Conservation (phyloP, 345 rosid species). For the Erucastrum elatum region DNA sequence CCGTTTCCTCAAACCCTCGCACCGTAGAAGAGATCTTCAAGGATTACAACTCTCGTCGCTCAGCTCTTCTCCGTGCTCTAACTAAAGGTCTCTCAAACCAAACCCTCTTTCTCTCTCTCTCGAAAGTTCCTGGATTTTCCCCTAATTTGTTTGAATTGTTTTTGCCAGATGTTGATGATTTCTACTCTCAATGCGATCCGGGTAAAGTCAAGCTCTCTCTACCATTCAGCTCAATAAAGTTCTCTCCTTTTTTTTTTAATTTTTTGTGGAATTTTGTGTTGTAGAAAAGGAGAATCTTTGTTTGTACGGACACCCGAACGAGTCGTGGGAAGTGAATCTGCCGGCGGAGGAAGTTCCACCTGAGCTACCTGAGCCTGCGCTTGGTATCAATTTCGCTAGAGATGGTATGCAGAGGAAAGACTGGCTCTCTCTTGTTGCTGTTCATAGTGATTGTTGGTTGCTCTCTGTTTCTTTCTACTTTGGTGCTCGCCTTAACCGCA, state of each 20-base stretch:
- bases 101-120: slow-evolving; percentile 3
- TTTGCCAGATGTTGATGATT: slow-evolving; percentile 81
- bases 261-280: neutral
- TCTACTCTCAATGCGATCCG: slow-evolving; percentile 94
- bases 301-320: slow-evolving; percentile 87
- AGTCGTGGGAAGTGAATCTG: slow-evolving; percentile 88
- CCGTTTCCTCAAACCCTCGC: slow-evolving; percentile 66
- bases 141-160: neutral
- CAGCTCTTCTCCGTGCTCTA: slow-evolving; percentile 89
- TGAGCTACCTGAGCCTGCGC: slow-evolving; percentile 95
- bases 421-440: slow-evolving; percentile 91
- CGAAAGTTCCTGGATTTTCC: neutral
- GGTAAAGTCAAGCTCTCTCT: slow-evolving; percentile 45
- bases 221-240: neutral
- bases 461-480: slow-evolving; percentile 94
- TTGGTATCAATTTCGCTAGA: slow-evolving; percentile 93
- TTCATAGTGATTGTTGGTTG: slow-evolving; percentile 98
- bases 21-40: slow-evolving; percentile 94
- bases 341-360: slow-evolving; percentile 99
- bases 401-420: slow-evolving; percentile 97
- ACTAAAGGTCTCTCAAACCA: slow-evolving; percentile 53
- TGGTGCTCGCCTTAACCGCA: slow-evolving; percentile 91
- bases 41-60: slow-evolving; percentile 75
- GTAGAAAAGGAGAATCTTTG: slow-evolving; percentile 95
- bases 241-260: neutral